phyloP scores from a whole-genome alignment of 441 rosid species.

The Mallotus japonicus region DNA sequence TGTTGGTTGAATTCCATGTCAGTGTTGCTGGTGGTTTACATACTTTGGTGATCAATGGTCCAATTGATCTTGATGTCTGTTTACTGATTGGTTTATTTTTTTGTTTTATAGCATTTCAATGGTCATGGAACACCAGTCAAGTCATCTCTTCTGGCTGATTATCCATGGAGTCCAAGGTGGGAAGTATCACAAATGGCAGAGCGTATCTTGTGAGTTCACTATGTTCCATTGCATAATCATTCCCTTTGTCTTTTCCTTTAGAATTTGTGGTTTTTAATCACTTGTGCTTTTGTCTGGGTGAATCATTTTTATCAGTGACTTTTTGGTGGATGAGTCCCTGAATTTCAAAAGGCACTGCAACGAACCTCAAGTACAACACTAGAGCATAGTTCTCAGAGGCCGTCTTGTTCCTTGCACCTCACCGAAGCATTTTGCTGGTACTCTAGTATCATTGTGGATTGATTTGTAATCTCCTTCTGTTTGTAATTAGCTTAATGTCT shows the following conservation, averaged over 20 bases:
- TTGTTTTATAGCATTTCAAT: conserved; percentile 57
- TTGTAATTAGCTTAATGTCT: conserved; percentile 5
- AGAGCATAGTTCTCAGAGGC: conserved; percentile 19
- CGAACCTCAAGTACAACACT: conserved; percentile 60
- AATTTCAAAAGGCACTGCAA: conserved; percentile 79
- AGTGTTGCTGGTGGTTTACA: not conserved
- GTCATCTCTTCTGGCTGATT: conserved; percentile 58
- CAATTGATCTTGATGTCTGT: not conserved
- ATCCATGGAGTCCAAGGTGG: conserved; percentile 99
- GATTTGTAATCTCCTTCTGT: not conserved
- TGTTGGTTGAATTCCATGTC: not conserved
- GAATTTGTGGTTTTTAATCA: not conserved
- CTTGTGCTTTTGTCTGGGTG: not conserved
- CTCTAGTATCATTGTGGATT: too few relatives aligned
- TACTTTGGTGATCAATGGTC: not conserved
- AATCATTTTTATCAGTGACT: conserved; percentile 47
- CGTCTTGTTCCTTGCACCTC: not conserved
- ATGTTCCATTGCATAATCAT: not conserved
- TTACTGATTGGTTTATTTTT: conserved; percentile 9
- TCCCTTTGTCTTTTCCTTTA: not conserved
- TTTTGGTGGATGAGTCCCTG: conserved; percentile 59
- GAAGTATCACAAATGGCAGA: conserved; percentile 76
- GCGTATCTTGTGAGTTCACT: conserved; percentile 58
- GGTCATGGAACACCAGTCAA: conserved; percentile 52
- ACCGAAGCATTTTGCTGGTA: not conserved